Percentiles rank a stretch among this genome's conserved stretches.
phyloP scores from a whole-genome alignment of 2,329 filamentous ascomycete genomes.

The Pyrenophora tritici-repentis region DNA sequence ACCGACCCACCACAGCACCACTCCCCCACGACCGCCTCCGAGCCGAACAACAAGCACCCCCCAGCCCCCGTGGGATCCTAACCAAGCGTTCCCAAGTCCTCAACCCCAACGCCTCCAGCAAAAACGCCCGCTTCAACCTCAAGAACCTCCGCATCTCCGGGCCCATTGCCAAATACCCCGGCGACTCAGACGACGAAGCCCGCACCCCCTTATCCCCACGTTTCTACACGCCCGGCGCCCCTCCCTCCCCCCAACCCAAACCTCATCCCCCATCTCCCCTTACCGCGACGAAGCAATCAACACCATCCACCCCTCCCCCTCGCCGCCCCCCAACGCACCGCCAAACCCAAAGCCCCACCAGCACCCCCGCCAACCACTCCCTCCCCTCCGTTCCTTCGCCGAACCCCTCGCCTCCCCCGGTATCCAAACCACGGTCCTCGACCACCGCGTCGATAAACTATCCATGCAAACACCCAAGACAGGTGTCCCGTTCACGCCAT shows the following conservation, averaged over 20 bases:
- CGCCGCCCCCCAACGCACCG: slow-evolving; percentile 39
- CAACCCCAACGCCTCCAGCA: slow-evolving; percentile 44
- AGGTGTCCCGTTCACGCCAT: slow-evolving; percentile 69
- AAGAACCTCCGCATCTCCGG: slow-evolving; percentile 64
- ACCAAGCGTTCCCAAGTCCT: slow-evolving; percentile 44
- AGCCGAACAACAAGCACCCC: slow-evolving; percentile 22
- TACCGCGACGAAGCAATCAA: slow-evolving; percentile 43
- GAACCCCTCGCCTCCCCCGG: slow-evolving; percentile 36
- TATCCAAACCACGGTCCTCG: slow-evolving; percentile 52
- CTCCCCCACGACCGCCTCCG: slow-evolving; percentile 23
- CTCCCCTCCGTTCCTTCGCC: slow-evolving; percentile 46
- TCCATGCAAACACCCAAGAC: slow-evolving; percentile 55
- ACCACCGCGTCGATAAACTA: slow-evolving; percentile 42
- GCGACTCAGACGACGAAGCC: slow-evolving; percentile 52
- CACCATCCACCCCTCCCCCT: slow-evolving; percentile 45
- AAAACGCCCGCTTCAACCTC: slow-evolving; percentile 53
- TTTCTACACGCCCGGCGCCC: slow-evolving; percentile 58
- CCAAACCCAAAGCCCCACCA: slow-evolving; percentile 14
- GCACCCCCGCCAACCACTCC: slow-evolving; percentile 16
- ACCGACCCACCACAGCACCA: slow-evolving; percentile 32
- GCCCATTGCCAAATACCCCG: slow-evolving; percentile 55
- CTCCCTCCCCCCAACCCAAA: slow-evolving; percentile 57
- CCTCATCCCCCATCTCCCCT: slow-evolving; percentile 40
- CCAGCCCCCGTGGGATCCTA: slow-evolving; percentile 45
- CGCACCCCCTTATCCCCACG: slow-evolving; percentile 62